A percentile compares a stretch with the other conserved stretches of the same genome.
phyloP scores from a whole-genome alignment of 106 monocot genomes.

The Dendrobium catenatum region DNA sequence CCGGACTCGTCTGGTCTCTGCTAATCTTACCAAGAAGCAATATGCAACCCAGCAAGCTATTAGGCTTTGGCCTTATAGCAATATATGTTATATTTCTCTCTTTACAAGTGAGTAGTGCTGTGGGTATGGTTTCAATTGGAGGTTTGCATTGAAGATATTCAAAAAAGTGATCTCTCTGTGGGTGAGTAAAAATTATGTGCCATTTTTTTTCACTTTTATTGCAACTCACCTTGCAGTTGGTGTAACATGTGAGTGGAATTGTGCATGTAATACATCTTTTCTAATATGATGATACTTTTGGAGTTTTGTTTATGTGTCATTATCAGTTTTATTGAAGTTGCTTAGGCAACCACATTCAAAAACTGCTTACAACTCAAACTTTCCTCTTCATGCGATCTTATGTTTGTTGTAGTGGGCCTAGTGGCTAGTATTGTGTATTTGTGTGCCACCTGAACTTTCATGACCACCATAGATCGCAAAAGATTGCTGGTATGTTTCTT shows the following conservation, averaged over 20 bases:
- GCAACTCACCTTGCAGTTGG: neutral
- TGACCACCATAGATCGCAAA: neutral
- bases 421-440: neutral
- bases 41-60: constrained; percentile 57
- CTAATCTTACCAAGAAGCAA: constrained; percentile 38
- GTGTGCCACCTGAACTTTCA: neutral
- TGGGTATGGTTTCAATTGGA: constrained; percentile 34
- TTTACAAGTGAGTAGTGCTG: constrained; percentile 40
- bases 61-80: constrained; percentile 62
- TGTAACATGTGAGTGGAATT: neutral
- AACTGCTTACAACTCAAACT: neutral
- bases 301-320: neutral
- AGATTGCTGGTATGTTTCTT: neutral
- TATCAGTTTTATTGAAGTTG: neutral
- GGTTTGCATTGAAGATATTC: constrained; percentile 5
- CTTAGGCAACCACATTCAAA: neutral
- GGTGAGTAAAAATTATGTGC: neutral
- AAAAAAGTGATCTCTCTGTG: neutral
- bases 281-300: neutral
- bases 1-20: constrained; percentile 61
- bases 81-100: constrained; percentile 60
- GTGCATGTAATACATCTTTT: neutral
- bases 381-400: neutral
- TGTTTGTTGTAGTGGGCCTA: neutral
- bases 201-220: neutral